phyloP scores from a whole-genome alignment of 768 basidiomycete genomes.

The Infundibulicybe gibba region DNA sequence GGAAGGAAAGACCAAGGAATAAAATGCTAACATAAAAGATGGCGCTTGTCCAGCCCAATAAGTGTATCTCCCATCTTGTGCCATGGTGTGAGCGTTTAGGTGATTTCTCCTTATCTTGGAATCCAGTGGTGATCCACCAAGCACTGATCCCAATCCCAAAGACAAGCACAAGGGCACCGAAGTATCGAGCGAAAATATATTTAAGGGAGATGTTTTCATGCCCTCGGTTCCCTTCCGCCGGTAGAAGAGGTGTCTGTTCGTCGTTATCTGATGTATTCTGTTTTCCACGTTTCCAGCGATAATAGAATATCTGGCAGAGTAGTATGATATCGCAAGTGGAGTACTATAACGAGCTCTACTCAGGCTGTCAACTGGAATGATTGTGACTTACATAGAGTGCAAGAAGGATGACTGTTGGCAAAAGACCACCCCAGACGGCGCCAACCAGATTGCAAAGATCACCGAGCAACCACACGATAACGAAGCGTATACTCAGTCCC shows the following conservation, averaged over 20 bases:
- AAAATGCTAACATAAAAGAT: slow-evolving; percentile 67
- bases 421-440: slow-evolving; percentile 65
- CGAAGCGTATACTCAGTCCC: slow-evolving; percentile 81
- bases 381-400: slow-evolving; percentile 72
- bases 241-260: slow-evolving; percentile 34
- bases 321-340: slow-evolving; percentile 79
- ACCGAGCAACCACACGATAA: slow-evolving; percentile 79
- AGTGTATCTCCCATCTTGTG: slow-evolving; percentile 62
- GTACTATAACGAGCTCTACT: slow-evolving; percentile 51
- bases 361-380: slow-evolving; percentile 2
- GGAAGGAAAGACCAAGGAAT: slow-evolving; percentile 6
- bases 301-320: slow-evolving; percentile 88
- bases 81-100: slow-evolving; percentile 20
- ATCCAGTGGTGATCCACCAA: slow-evolving; percentile 57
- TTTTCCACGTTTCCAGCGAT: slow-evolving; percentile 58
- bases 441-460: slow-evolving; percentile 78
- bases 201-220: slow-evolving; percentile 14
- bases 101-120: slow-evolving; percentile 23
- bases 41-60: slow-evolving; percentile 87
- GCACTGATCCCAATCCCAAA: slow-evolving; percentile 58
- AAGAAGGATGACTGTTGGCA: slow-evolving; percentile 89
- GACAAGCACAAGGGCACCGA: slow-evolving; percentile 55
- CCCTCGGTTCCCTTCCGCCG: slow-evolving; percentile 3
- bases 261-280: slow-evolving; percentile 15
- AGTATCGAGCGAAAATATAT: slow-evolving; percentile 32